Conservation (phyloP, 495 filamentous ascomycete species). For the Annulohypoxylon stygium region DNA sequence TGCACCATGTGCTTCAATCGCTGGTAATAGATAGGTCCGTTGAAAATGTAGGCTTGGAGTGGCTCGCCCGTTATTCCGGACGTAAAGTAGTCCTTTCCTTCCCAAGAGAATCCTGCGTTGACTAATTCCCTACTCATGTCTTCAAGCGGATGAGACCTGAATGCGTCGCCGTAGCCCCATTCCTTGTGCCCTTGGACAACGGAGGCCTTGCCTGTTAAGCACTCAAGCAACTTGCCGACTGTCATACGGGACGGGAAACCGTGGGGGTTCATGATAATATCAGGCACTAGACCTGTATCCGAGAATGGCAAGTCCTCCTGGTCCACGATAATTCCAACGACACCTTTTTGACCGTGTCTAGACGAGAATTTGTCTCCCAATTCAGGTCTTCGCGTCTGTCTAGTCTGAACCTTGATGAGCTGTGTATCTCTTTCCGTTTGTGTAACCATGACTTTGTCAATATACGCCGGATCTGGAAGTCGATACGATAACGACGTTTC, state of each 20-base stretch:
- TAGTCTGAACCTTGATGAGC: constrained; percentile 89
- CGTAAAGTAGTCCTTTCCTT: constrained; percentile 96
- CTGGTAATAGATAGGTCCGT: constrained; percentile 99
- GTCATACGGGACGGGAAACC: constrained; percentile 99
- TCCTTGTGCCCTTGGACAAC: constrained; percentile 83
- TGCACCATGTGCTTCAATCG: constrained; percentile 99
- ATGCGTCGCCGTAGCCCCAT: constrained; percentile 88
- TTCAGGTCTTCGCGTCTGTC: constrained; percentile 93
- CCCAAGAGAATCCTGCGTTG: constrained; percentile 91
- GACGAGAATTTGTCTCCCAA: constrained; percentile 99
- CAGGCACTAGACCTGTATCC: constrained; percentile 87
- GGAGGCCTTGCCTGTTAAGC: constrained; percentile 93
- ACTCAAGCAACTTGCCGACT: constrained; percentile 97
- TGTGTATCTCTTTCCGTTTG: constrained; percentile 83
- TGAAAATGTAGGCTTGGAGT: constrained; percentile 96
- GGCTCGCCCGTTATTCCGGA: constrained; percentile 95
- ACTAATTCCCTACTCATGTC: constrained; percentile 89
- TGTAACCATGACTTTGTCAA: constrained; percentile 94
- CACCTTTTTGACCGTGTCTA: constrained; percentile 98
- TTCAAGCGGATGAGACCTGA: constrained; percentile 91
- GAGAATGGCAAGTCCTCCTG: constrained; percentile 98
- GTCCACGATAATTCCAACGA: constrained; percentile 93
- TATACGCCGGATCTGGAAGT: constrained; percentile 84
- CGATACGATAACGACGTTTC: constrained; percentile 83
- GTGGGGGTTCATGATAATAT: constrained; percentile 99